These are phyloP conservation scores for Carnegiea gigantea DNA, from an alignment of 179 eudicot genomes.

Conservation along the genomic window DNA sequence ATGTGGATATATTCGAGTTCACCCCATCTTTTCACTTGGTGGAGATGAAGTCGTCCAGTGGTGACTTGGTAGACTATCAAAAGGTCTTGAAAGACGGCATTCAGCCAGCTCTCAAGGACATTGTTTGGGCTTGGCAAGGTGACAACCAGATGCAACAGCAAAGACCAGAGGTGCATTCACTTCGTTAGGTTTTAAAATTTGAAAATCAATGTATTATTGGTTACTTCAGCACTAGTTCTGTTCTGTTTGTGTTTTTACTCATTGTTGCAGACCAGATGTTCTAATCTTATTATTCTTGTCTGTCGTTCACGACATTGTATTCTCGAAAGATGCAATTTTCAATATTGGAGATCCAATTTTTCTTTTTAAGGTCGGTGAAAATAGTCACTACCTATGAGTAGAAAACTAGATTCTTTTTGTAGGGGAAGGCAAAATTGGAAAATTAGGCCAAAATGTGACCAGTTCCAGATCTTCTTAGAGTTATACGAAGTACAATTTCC, in stretches of 20 bases:
- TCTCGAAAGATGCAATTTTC: background rate
- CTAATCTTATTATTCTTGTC: background rate
- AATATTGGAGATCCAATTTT: too few relatives aligned
- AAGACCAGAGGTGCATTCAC: constrained; percentile 13
- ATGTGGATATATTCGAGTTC: constrained; percentile 48
- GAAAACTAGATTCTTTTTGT: too few relatives aligned
- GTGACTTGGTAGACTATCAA: constrained; percentile 41
- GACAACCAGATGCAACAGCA: constrained; percentile 26
- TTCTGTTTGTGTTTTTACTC: background rate
- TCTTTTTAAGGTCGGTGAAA: background rate
- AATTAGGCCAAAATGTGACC: too few relatives aligned
- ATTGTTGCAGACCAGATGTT: background rate
- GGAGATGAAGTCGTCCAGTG: constrained; percentile 43
- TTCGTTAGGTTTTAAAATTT: constrained; percentile 15
- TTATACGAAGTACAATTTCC: too few relatives aligned
- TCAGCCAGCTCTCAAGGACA: constrained; percentile 43
- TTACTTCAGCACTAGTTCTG: constrained; percentile 4
- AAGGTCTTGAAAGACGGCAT: constrained; percentile 39
- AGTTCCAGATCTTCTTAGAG: background rate
- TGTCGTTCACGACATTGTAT: background rate
- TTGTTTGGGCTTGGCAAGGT: constrained; percentile 60
- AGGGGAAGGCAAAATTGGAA: too few relatives aligned
- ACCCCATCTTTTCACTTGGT: constrained; percentile 46
- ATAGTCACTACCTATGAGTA: too few relatives aligned
- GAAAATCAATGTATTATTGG: constrained; percentile 21